phyloP scores from a whole-genome alignment of 208 protist genomes.

The Trypanosoma congolense region DNA sequence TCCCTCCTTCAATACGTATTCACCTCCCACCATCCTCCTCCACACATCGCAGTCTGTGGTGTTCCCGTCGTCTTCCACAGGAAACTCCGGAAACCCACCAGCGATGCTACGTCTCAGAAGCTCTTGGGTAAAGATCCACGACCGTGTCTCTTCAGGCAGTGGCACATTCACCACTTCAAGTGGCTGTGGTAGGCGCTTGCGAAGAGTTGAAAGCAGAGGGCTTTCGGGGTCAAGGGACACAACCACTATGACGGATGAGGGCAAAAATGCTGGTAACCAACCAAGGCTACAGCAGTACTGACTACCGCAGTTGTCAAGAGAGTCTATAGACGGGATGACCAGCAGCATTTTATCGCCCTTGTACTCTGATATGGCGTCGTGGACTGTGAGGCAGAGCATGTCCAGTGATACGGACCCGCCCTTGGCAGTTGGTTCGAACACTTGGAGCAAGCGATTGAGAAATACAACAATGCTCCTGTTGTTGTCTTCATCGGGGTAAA shows the following conservation, averaged over 20 bases:
- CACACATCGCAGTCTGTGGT: not conserved
- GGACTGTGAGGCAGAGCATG: slow-evolving; percentile 37
- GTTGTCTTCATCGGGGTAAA: slow-evolving; percentile 27
- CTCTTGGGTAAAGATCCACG: slow-evolving; percentile 36
- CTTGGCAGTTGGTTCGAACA: slow-evolving; percentile 23
- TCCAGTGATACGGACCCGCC: slow-evolving; percentile 36
- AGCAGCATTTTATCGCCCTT: slow-evolving; percentile 43
- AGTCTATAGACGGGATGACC: slow-evolving; percentile 51
- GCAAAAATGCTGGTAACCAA: slow-evolving; percentile 71
- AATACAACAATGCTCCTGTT: slow-evolving; percentile 52
- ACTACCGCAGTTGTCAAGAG: slow-evolving; percentile 53
- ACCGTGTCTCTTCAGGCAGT: slow-evolving; percentile 38
- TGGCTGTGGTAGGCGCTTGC: slow-evolving; percentile 72
- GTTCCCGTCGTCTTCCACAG: slow-evolving; percentile 1
- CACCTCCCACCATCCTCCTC: slow-evolving; percentile 48
- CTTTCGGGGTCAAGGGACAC: slow-evolving; percentile 63
- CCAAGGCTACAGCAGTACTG: slow-evolving; percentile 30
- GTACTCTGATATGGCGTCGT: slow-evolving; percentile 44
- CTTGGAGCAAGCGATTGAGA: slow-evolving; percentile 48
- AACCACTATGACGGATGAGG: slow-evolving; percentile 45
- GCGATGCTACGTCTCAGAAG: slow-evolving; percentile 29
- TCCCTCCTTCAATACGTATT: slow-evolving; percentile 69
- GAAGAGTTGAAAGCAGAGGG: slow-evolving; percentile 54
- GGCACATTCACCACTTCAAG: slow-evolving; percentile 68
- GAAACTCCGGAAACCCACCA: slow-evolving; percentile 13